Evolutionary conservation across 169 alveolate genomes (phyloP).

Genomic region (Perkinsus olseni): DNA sequence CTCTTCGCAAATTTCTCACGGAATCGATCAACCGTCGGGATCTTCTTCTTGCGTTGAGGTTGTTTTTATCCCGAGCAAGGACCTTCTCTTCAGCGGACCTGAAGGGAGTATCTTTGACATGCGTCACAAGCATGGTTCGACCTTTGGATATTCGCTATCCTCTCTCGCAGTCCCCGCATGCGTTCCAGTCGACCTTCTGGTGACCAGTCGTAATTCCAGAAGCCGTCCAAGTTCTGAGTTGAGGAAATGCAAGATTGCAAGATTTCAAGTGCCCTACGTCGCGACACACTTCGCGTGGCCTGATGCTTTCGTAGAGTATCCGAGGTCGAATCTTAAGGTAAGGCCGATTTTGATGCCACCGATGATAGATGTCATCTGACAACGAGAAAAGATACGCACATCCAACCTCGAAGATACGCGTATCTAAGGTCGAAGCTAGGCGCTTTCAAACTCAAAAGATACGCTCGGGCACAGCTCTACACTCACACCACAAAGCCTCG

Average conservation of each 20-base stretch:
- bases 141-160: not conserved
- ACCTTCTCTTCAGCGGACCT: not conserved
- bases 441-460: too few relatives aligned
- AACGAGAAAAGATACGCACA: not conserved
- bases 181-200: not conserved
- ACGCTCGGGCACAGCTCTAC: not conserved
- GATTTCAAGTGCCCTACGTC: not conserved
- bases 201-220: not conserved
- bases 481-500: not conserved
- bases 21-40: not conserved
- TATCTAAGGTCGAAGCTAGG: too few relatives aligned
- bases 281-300: not conserved
- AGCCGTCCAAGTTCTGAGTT: not conserved
- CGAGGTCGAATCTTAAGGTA: not conserved
- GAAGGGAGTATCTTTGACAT: not conserved
- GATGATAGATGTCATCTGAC: not conserved
- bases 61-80: not conserved
- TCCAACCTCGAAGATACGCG: not conserved
- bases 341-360: not conserved
- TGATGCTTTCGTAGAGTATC: not conserved
- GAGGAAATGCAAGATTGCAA: not conserved
- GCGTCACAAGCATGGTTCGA: not conserved
- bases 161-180: not conserved
- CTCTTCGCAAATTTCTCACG: not conserved
- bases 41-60: not conserved